Evolutionary conservation across 1,284 basidiomycete species (phyloP).

Genomic region (Trichosporon asahii): DNA sequence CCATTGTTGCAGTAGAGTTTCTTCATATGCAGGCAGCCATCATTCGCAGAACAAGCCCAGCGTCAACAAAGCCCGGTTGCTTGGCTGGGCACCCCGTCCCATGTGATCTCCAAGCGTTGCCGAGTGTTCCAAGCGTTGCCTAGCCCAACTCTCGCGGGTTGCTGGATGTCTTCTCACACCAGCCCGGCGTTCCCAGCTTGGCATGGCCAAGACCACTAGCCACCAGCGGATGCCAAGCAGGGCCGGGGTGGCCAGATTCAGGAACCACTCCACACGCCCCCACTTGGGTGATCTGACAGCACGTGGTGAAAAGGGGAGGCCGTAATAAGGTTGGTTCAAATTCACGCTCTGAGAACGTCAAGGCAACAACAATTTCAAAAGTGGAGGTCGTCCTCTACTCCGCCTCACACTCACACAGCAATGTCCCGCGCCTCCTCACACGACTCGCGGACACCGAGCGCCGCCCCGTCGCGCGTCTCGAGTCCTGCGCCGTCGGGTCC

Average conservation of each 20-base stretch:
- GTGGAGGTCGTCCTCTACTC: background rate
- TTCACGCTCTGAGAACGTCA: background rate
- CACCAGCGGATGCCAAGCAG: background rate
- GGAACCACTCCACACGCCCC: background rate
- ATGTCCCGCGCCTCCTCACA: background rate
- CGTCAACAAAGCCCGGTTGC: background rate
- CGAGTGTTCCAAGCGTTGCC: background rate
- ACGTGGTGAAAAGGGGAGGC: background rate
- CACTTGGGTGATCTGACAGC: background rate
- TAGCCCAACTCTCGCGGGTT: background rate
- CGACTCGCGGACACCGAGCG: background rate
- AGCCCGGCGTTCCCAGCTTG: background rate
- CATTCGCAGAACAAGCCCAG: background rate
- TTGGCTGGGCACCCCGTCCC: background rate
- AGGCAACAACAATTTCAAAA: background rate
- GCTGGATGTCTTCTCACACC: background rate
- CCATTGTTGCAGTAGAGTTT: background rate
- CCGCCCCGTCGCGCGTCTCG: background rate
- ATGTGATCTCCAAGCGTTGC: background rate
- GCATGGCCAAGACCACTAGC: background rate
- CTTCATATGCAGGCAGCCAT: background rate
- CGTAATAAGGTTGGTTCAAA: background rate
- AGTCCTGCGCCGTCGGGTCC: constrained; percentile 7
- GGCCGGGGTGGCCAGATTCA: background rate
- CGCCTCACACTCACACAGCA: background rate